These are phyloP conservation scores for Dovyalis caffra DNA, from an alignment of 345 rosid species.

Conservation along the genomic window DNA sequence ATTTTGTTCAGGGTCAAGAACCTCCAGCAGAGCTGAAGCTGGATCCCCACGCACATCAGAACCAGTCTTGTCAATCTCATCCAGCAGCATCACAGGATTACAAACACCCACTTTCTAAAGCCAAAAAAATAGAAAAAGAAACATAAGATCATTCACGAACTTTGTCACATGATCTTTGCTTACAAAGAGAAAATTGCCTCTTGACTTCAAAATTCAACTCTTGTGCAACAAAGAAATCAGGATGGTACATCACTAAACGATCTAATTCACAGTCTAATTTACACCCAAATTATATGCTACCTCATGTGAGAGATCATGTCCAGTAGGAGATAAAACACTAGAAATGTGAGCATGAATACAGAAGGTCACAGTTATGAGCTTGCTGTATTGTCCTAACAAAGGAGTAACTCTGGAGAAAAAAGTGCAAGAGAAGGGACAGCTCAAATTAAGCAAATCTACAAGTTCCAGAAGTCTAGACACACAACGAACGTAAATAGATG, in stretches of 20 bases:
- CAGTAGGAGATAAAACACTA: too few relatives aligned
- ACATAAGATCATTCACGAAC: neutral
- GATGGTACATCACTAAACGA: neutral
- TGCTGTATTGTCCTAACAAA: neutral
- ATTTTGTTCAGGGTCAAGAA: slow-evolving; percentile 98
- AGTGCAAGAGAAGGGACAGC: neutral
- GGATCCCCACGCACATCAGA: slow-evolving; percentile 99
- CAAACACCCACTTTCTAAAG: slow-evolving; percentile 86
- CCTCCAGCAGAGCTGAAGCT: slow-evolving; percentile 97
- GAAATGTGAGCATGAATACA: neutral
- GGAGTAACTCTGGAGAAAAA: neutral
- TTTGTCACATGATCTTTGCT: neutral
- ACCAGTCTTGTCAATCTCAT: slow-evolving; percentile 98
- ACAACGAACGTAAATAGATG: neutral
- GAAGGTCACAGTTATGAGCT: neutral
- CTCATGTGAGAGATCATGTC: too few relatives aligned
- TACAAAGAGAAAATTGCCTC: neutral
- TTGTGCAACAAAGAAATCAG: neutral
- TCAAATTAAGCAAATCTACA: neutral
- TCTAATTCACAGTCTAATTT: neutral
- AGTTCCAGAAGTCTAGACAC: neutral
- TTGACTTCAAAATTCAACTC: neutral
- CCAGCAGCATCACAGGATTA: slow-evolving; percentile 95
- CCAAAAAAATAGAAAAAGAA: slow-evolving; percentile 29
- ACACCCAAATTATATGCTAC: neutral